Evolutionary conservation across 192 early-diverging fungal species (phyloP), one percentile per base, ranked within the genome.

Genomic region (Podila verticillata): DNA sequence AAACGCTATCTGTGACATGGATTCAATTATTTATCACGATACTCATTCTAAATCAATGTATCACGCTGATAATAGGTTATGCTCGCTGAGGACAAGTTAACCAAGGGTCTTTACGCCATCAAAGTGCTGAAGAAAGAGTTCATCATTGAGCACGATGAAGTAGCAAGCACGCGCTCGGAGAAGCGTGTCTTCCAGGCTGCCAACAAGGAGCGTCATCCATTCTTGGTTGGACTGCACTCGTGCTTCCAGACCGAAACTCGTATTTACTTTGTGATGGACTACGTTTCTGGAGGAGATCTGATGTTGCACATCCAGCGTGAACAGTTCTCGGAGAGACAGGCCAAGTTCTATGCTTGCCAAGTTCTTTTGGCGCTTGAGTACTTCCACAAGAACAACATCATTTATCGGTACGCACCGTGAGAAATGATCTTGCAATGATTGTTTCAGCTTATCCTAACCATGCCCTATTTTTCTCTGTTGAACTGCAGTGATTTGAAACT

Each of bases 181-280:
- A 98, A 98, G 81, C 90, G 96, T 26, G 95, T 97, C 12, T 94
- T 98, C 83, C 90, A 94, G 65, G 89, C 95, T 8, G 98, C 97
- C 62, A 98, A 95, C 85, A 83, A 89, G 73, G 94, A 93, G 70
- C 92, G 90, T 7, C 96, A 97, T 73, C 97, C 98, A 34, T 99
- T 99, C 90, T 85, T 99, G 49, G 92, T 98, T 61, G 96, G 96
- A 30, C 84, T 99, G 63, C 96, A 99, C 82, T 97, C 96, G 17
- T 97, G 96, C 83, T 98, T 98, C 89, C 96, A 98, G 82, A 96
- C 95, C 2, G 93, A 96, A 62, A 95, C 93, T 48, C 87, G 97
- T 63, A 91, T 99, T 48, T 99, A 97, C 84, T 98, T 98, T 84
- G 97, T 98, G 13, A 98, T 97, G 95, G 98, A 99, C 72, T 99